Conservation (phyloP, 805 yeast species). For the Debaryomyces maramus region DNA sequence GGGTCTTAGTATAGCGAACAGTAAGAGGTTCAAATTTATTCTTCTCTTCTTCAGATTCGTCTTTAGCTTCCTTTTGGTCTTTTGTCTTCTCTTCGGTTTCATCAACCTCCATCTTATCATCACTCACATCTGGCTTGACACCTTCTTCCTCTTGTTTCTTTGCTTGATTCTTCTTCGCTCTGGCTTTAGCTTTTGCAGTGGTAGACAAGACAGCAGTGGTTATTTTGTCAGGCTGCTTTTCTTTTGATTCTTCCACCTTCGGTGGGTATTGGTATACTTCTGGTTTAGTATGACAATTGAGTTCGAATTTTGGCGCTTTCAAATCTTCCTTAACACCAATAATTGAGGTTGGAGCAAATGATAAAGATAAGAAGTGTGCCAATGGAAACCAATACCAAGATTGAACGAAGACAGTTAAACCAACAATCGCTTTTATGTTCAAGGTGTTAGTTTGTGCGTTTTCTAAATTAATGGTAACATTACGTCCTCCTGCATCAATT, state of each 20-base stretch:
- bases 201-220: conserved; percentile 94
- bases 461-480: conserved; percentile 90
- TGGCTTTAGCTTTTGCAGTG: conserved; percentile 89
- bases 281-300: conserved; percentile 79
- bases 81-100: conserved; percentile 17
- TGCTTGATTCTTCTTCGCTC: conserved; percentile 69
- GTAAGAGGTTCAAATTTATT: conserved; percentile 33
- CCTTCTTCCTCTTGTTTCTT: conserved; percentile 54
- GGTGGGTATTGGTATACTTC: conserved; percentile 88
- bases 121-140: conserved; percentile 40
- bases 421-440: conserved; percentile 89
- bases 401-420: conserved; percentile 84
- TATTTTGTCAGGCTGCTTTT: conserved; percentile 82
- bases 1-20: conserved; percentile 58
- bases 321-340: conserved; percentile 80
- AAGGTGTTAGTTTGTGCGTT: conserved; percentile 86
- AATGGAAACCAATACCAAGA: conserved; percentile 99
- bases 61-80: conserved; percentile 16
- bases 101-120: conserved; percentile 45
- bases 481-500: conserved; percentile 97
- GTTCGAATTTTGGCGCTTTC: conserved; percentile 78
- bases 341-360: conserved; percentile 89
- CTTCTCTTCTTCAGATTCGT: conserved; percentile 35
- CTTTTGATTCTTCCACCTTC: conserved; percentile 73
- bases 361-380: conserved; percentile 86